Conservation (phyloP, 164 flowering plant genomes). For the Vitis vinifera region ASM3070453v1 NC_081823.1:23272501-23273000, state of each 20-base stretch:
- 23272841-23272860: no score
- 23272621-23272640: background rate
- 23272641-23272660: background rate
- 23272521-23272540: background rate
- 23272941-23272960: no score
- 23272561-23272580: background rate
- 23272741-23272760: constrained; percentile 47
- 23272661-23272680: constrained; percentile 4
- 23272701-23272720: constrained; percentile 58
- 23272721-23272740: constrained; percentile 63
- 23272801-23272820: no score
- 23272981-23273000: no score
- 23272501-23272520: no score
- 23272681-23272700: constrained; percentile 63
- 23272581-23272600: background rate
- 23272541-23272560: background rate
- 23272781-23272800: background rate
- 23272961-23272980: no score
- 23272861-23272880: no score
- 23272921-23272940: no score
- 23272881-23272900: no score
- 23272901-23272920: no score
- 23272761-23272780: background rate
- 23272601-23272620: background rate
- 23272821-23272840: no score